These are phyloP conservation scores for Microstroma glucosiphilum DNA, from an alignment of 1,284 basidiomycete genomes.

Conservation along the genomic window DNA sequence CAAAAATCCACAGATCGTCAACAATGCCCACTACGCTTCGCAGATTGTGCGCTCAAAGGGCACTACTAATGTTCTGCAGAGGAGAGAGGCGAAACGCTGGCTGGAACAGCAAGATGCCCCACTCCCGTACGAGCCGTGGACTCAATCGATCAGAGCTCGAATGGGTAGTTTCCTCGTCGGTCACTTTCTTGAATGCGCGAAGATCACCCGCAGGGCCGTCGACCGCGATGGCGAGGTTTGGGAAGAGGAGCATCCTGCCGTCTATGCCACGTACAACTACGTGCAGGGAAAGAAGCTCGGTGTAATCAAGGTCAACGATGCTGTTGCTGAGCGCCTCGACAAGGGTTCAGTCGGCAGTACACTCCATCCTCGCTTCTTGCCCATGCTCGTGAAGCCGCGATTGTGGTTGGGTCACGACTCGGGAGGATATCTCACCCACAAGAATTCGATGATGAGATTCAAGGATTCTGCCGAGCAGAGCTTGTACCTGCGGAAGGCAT, in stretches of 20 bases:
- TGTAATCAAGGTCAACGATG: conserved; percentile 79
- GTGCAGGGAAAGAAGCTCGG: conserved; percentile 84
- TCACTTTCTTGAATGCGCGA: conserved; percentile 74
- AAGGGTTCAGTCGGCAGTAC: conserved; percentile 70
- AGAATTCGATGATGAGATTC: conserved; percentile 67
- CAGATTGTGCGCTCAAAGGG: not conserved
- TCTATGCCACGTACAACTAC: conserved; percentile 89
- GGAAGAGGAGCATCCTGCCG: conserved; percentile 77
- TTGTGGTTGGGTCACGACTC: conserved; percentile 74
- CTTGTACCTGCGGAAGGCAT: conserved; percentile 71
- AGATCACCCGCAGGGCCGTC: conserved; percentile 60
- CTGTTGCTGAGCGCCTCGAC: conserved; percentile 70
- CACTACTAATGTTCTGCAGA: not conserved
- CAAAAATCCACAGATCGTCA: conserved; percentile 22
- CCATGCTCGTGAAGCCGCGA: conserved; percentile 87
- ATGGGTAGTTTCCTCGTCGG: conserved; percentile 79
- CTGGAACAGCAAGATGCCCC: conserved; percentile 13
- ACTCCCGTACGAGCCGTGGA: conserved; percentile 60
- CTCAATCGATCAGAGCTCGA: conserved; percentile 61
- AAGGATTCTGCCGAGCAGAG: conserved; percentile 85
- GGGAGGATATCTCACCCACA: conserved; percentile 68
- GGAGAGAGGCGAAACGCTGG: conserved; percentile 1
- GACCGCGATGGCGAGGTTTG: conserved; percentile 43
- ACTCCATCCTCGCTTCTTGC: conserved; percentile 84
- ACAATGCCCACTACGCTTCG: not conserved